Percentiles rank a stretch among this genome's conserved stretches.
phyloP scores from a whole-genome alignment of 176 grass and related monocot genomes.

The Cenchrus purpureus region DNA sequence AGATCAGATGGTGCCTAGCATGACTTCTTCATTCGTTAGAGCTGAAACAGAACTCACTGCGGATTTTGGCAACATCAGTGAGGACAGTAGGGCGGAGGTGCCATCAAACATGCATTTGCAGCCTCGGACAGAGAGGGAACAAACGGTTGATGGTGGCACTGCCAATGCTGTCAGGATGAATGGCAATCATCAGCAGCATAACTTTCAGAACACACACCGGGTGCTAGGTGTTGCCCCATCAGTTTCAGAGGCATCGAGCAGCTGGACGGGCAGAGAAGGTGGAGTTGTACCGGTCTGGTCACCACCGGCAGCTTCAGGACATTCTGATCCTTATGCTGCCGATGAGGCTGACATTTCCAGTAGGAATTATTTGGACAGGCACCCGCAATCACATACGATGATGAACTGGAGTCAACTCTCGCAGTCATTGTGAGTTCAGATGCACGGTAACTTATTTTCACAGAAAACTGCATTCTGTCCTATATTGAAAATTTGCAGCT shows the following conservation, averaged over 20 bases:
- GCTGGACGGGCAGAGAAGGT: slow-evolving; percentile 77
- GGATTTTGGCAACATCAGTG: slow-evolving; percentile 58
- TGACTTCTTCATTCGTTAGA: slow-evolving; percentile 85
- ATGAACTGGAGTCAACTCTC: slow-evolving; percentile 92
- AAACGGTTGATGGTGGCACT: slow-evolving; percentile 18
- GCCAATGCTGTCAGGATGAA: slow-evolving; percentile 40
- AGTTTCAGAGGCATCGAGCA: slow-evolving; percentile 71
- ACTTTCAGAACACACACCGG: slow-evolving; percentile 35
- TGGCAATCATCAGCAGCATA: slow-evolving; percentile 48
- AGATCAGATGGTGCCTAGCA: slow-evolving; percentile 96
- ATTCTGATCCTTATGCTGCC: slow-evolving; percentile 58
- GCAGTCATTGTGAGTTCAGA: slow-evolving; percentile 72
- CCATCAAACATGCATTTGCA: slow-evolving; percentile 59
- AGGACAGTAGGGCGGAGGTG: slow-evolving; percentile 67
- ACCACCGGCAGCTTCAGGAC: slow-evolving; percentile 65
- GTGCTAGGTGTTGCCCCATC: slow-evolving; percentile 42
- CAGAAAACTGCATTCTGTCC: not conserved
- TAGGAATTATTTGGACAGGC: slow-evolving; percentile 67
- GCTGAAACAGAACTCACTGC: slow-evolving; percentile 69
- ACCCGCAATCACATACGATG: slow-evolving; percentile 64
- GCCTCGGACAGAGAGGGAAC: slow-evolving; percentile 43
- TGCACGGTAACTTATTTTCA: slow-evolving; percentile 46
- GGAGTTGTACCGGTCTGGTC: slow-evolving; percentile 94
- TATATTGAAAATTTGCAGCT: slow-evolving; percentile 1
- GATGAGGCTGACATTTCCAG: slow-evolving; percentile 69